phyloP scores from a whole-genome alignment of 2,329 filamentous ascomycete genomes.

The Lachnellula occidentalis region DNA sequence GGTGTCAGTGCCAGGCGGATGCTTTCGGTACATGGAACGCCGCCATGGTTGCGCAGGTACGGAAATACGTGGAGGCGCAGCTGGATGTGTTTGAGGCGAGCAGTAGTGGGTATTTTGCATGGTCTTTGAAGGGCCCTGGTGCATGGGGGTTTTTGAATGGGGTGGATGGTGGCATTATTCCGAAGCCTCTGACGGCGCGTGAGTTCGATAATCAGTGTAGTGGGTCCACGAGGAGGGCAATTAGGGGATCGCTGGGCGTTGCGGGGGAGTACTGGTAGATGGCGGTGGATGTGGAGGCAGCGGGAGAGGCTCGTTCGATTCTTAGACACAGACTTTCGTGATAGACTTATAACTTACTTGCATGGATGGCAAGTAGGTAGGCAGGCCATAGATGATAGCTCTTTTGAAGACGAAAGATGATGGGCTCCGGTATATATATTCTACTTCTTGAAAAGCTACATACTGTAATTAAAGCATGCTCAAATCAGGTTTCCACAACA shows the following conservation, averaged over 20 bases:
- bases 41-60: slow-evolving; percentile 31
- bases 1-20: slow-evolving; percentile 35
- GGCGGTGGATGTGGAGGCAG: background rate
- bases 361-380: no score
- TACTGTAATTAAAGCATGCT: no score
- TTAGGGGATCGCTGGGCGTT: slow-evolving; percentile 6
- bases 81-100: slow-evolving; percentile 35
- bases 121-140: slow-evolving; percentile 34
- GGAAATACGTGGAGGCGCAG: slow-evolving; percentile 37
- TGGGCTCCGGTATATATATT: no score
- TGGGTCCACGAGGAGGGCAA: slow-evolving; percentile 7
- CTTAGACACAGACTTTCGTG: background rate
- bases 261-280: slow-evolving; percentile 1
- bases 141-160: slow-evolving; percentile 36
- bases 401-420: no score
- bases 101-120: slow-evolving; percentile 36
- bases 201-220: slow-evolving; percentile 21
- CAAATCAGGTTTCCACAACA: no score
- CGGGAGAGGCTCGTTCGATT: background rate
- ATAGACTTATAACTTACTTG: no score
- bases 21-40: slow-evolving; percentile 31
- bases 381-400: no score
- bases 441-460: no score
- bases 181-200: slow-evolving; percentile 28
- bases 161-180: slow-evolving; percentile 33